A percentile compares a stretch with the other conserved stretches of the same genome.
These are phyloP conservation scores for Candida frijolesensis DNA, from an alignment of 1,139 yeast genomes.

Conservation along the genomic window DNA sequence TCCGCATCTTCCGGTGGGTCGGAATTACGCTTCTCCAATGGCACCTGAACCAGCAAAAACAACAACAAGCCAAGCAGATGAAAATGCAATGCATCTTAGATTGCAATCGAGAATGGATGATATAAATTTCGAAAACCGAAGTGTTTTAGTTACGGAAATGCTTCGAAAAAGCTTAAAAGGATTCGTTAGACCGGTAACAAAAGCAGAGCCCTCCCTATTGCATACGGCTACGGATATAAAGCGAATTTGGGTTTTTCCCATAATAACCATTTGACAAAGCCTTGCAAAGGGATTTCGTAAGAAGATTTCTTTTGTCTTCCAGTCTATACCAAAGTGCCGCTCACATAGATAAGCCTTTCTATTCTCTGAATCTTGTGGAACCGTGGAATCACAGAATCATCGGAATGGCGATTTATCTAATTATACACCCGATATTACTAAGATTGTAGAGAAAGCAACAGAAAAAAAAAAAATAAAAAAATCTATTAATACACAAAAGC, in stretches of 20 bases:
- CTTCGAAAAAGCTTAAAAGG: neutral
- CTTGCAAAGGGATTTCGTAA: neutral
- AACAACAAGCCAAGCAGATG: too few relatives aligned
- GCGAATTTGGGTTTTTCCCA: neutral
- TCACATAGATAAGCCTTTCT: neutral
- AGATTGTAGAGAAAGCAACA: neutral
- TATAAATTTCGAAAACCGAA: too few relatives aligned
- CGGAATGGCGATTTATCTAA: neutral
- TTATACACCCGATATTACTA: slow-evolving; percentile 1
- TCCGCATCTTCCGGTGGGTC: neutral
- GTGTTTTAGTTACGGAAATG: neutral
- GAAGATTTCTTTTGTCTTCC: too few relatives aligned
- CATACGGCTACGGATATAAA: neutral
- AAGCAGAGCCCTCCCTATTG: neutral
- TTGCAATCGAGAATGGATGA: too few relatives aligned
- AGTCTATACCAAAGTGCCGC: too few relatives aligned
- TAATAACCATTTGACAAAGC: neutral
- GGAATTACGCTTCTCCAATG: neutral
- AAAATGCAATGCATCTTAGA: too few relatives aligned
- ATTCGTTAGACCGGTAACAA: neutral
- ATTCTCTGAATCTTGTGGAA: neutral
- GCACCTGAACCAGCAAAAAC: too few relatives aligned
- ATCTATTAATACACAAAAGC: neutral
- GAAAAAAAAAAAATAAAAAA: neutral
- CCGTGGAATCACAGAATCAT: neutral